These are phyloP conservation scores for Aspergillus bertholletiae DNA, from an alignment of 495 filamentous ascomycete genomes.

Conservation along the genomic window DNA sequence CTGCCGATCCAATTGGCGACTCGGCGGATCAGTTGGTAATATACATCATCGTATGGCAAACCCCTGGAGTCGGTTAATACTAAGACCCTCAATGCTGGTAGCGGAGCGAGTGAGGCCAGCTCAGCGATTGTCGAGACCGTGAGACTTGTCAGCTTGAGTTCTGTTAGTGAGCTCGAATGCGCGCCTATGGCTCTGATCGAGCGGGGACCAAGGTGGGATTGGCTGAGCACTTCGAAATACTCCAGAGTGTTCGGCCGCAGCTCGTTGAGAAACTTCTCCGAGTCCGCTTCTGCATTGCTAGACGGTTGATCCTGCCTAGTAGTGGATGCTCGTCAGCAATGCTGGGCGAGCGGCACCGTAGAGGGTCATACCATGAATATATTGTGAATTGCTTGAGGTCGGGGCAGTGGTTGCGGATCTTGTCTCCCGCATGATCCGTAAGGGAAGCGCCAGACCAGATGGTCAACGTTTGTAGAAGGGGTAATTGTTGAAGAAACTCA, in stretches of 20 bases:
- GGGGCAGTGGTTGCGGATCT: constrained; percentile 57
- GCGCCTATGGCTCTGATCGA: constrained; percentile 55
- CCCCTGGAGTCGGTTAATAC: constrained; percentile 42
- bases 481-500: constrained; percentile 43
- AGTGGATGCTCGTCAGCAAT: not conserved
- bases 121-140: constrained; percentile 37
- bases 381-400: constrained; percentile 58
- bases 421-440: constrained; percentile 42
- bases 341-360: too few relatives aligned
- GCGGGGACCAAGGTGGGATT: constrained; percentile 46
- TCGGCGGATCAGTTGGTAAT: constrained; percentile 51
- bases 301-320: constrained; percentile 9
- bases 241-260: constrained; percentile 56
- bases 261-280: constrained; percentile 55
- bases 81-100: constrained; percentile 50
- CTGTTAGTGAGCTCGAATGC: constrained; percentile 55
- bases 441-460: constrained; percentile 58
- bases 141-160: constrained; percentile 52
- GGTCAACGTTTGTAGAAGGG: constrained; percentile 44
- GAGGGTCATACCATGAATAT: constrained; percentile 42
- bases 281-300: constrained; percentile 44
- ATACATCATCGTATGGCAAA: constrained; percentile 27
- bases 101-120: constrained; percentile 38
- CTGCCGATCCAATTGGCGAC: constrained; percentile 33
- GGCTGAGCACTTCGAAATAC: constrained; percentile 55